These are phyloP conservation scores for Physaria fendleri DNA, from an alignment of 345 rosid species.

Conservation along the genomic window DNA sequence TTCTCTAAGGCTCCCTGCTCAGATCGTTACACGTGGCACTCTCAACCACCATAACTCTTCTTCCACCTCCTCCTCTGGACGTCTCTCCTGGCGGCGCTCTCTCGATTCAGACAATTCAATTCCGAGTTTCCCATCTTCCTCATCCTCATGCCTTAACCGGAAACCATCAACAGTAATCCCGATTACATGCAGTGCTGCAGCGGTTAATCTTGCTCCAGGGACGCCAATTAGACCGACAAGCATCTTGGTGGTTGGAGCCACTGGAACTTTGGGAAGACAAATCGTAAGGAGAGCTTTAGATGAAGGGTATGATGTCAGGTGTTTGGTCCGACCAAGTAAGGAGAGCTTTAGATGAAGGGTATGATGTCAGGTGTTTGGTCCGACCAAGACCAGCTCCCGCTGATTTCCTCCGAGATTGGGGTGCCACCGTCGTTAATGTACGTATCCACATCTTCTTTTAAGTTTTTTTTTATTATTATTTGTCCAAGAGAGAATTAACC, in stretches of 20 bases:
- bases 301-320: constrained; percentile 90
- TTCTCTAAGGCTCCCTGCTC: constrained; percentile 50
- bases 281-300: constrained; percentile 85
- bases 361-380: constrained; percentile 90
- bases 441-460: background rate
- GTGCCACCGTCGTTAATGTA: constrained; percentile 92
- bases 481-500: background rate
- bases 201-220: constrained; percentile 70
- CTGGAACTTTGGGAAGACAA: constrained; percentile 91
- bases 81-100: constrained; percentile 37
- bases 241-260: constrained; percentile 79
- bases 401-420: constrained; percentile 96
- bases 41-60: constrained; percentile 18
- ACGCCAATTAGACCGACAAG: constrained; percentile 79
- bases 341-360: constrained; percentile 87
- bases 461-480: background rate
- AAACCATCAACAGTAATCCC: constrained; percentile 16
- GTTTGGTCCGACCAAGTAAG: constrained; percentile 91
- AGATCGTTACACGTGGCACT: constrained; percentile 37
- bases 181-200: constrained; percentile 38
- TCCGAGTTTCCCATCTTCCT: constrained; percentile 4
- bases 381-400: constrained; percentile 93
- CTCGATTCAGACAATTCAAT: constrained; percentile 25
- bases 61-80: background rate
- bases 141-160: constrained; percentile 17